Conservation (phyloP, 345 rosid species). For the Erodium maritimum region DNA sequence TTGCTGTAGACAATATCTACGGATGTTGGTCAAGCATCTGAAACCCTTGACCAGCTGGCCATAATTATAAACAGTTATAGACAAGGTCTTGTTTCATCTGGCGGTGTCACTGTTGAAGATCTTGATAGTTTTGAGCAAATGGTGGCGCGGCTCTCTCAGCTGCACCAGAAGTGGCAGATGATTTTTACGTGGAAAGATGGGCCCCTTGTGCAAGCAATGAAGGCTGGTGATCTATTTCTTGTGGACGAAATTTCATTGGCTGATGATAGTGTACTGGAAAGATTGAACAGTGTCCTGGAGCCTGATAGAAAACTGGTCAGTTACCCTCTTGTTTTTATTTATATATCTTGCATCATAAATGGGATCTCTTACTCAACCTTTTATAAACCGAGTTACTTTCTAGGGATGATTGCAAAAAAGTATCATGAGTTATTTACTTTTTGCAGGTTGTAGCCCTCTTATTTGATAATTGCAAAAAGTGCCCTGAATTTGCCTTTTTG, state of each 20-base stretch:
- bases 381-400: not conserved
- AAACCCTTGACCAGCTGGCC: constrained; percentile 36
- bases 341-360: not conserved
- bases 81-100: constrained; percentile 25
- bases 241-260: constrained; percentile 97
- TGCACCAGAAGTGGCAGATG: constrained; percentile 64
- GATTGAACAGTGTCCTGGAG: constrained; percentile 90
- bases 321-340: constrained; percentile 1
- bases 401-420: too few species aligned
- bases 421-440: too few species aligned
- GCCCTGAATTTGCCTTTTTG: too few species aligned
- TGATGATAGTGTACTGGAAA: constrained; percentile 91
- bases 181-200: constrained; percentile 97
- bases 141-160: constrained; percentile 37
- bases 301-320: constrained; percentile 77
- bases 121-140: constrained; percentile 42
- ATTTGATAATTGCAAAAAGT: too few species aligned
- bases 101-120: constrained; percentile 26
- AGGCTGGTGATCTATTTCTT: constrained; percentile 70
- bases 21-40: constrained; percentile 55
- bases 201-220: constrained; percentile 91
- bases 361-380: not conserved
- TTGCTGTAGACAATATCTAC: constrained; percentile 44
- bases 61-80: constrained; percentile 25
- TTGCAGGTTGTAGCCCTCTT: too few species aligned